Evolutionary conservation across 176 grass and related monocot species (phyloP), one percentile per base, ranked within the genome.

Genomic region (Miscanthus lutarioriparius): DNA sequence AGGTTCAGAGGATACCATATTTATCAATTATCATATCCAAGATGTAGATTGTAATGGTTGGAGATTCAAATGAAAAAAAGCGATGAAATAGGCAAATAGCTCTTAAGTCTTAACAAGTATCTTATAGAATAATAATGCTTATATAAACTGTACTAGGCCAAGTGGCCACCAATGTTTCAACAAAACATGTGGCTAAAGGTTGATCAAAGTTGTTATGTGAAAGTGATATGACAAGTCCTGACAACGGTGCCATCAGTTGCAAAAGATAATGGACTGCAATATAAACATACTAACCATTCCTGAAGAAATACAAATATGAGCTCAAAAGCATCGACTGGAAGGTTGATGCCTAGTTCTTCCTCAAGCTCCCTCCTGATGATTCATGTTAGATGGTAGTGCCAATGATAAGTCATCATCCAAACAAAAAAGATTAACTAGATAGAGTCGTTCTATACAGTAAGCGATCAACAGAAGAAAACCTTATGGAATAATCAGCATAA

Each of bases 321-420:
- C 83, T 98, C 96, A 20, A 98, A 98, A 82, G 96, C 92, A 87
- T 93, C 87, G n/a, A 87, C 38, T 75, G 96, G 92, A 80, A 98
- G 96, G 43, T 79, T 92, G 90, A 95, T 88, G 83, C 96, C 96
- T 80, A 95, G 85, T 64, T 98, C 95, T 93, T 98, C 95, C 32
- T 90, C 56, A 33, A 98, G 89, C 58, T 98, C 95, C 91, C 95
- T 93, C 93, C 95, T 98, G 83, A 83, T 80, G 35, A 83, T 67
- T 19, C 56, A 90, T 61, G 66, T 11, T 59, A 79, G n/a, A 78
- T 79, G 54, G 10, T 7, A 79, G 17, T 11, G 58, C 36, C 61
- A 36, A 73, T 78, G 74, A 86, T 30, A 78, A 83, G 76, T 35
- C 32, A 22, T 54, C 40, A 75, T 71, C 32, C 23, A 25, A 61